Evolutionary conservation across 441 rosid genomes (phyloP).

Genomic region (Pelargonium australe): DNA sequence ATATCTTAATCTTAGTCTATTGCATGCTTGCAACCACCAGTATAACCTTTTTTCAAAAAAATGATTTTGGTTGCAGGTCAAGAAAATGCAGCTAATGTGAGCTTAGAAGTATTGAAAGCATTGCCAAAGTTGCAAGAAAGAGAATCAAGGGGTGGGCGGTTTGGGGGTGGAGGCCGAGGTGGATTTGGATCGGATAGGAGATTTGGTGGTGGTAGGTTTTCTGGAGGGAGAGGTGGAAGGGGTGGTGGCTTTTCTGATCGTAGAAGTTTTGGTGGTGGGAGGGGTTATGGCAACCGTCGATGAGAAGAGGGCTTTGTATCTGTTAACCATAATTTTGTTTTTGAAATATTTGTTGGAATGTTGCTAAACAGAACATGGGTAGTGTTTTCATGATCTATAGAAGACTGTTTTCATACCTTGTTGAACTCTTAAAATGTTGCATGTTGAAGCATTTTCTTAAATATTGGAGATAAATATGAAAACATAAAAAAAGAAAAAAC

Average conservation of each 20-base stretch:
- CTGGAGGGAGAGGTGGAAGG: conserved; percentile 43
- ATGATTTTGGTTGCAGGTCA: conserved; percentile 34
- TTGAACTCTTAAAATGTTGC: too few species aligned
- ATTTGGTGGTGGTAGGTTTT: conserved; percentile 27
- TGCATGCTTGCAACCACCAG: not conserved
- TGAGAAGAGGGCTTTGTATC: conserved; percentile 21
- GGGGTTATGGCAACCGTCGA: conserved; percentile 34
- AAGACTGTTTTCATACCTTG: too few species aligned
- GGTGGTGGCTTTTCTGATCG: conserved; percentile 39
- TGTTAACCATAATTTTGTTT: not conserved
- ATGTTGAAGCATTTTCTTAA: too few species aligned
- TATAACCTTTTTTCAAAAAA: not conserved
- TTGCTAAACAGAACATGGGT: not conserved
- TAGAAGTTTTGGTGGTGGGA: conserved; percentile 35
- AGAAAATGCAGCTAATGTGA: conserved; percentile 59
- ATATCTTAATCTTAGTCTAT: not conserved
- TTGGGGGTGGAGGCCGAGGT: conserved; percentile 37
- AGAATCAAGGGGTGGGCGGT: conserved; percentile 56
- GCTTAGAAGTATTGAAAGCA: conserved; percentile 54
- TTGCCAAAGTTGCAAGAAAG: conserved; percentile 75
- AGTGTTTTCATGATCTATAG: not conserved
- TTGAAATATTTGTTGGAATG: not conserved
- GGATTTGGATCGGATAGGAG: conserved; percentile 28
- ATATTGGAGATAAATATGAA: too few species aligned
- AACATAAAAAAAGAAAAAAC: too few species aligned